phyloP scores from a whole-genome alignment of 2,329 filamentous ascomycete species.

The Exophiala dermatitidis region DNA sequence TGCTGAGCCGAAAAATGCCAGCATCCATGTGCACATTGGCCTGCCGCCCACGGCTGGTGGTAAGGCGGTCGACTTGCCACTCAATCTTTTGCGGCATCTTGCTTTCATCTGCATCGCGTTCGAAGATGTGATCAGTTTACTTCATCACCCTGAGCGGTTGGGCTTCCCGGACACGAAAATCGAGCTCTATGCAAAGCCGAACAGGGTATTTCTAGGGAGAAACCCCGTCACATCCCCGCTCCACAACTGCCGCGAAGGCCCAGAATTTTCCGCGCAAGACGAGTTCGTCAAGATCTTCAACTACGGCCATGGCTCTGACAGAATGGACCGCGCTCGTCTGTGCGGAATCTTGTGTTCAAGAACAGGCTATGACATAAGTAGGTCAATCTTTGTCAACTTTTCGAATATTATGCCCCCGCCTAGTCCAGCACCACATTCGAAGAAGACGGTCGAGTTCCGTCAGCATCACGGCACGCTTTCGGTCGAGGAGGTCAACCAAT shows the following conservation, averaged over 20 bases:
- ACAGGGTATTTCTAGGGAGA: not conserved
- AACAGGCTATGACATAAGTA: not conserved
- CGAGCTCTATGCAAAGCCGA: not conserved
- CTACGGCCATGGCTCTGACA: not conserved
- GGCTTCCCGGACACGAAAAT: slow-evolving; percentile 5
- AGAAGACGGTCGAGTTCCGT: slow-evolving; percentile 17
- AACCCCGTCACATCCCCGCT: not conserved
- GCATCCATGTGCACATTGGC: slow-evolving; percentile 17
- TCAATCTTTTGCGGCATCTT: slow-evolving; percentile 9
- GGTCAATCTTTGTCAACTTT: slow-evolving; percentile 12
- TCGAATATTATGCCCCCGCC: not conserved
- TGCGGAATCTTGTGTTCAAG: not conserved
- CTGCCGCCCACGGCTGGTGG: not conserved
- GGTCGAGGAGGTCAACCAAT: slow-evolving; percentile 7
- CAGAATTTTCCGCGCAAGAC: not conserved
- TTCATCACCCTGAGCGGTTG: slow-evolving; percentile 13
- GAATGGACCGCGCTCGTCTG: not conserved
- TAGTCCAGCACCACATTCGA: not conserved
- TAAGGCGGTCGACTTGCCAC: not conserved
- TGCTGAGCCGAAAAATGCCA: not conserved
- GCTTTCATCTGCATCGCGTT: slow-evolving; percentile 12
- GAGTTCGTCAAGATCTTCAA: slow-evolving; percentile 9
- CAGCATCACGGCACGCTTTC: slow-evolving; percentile 16
- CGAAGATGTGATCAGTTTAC: slow-evolving; percentile 13
- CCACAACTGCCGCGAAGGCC: not conserved